Base-by-base conservation (phyloP, 257 asterid genomes). In the Jasminum sambac region DNA sequence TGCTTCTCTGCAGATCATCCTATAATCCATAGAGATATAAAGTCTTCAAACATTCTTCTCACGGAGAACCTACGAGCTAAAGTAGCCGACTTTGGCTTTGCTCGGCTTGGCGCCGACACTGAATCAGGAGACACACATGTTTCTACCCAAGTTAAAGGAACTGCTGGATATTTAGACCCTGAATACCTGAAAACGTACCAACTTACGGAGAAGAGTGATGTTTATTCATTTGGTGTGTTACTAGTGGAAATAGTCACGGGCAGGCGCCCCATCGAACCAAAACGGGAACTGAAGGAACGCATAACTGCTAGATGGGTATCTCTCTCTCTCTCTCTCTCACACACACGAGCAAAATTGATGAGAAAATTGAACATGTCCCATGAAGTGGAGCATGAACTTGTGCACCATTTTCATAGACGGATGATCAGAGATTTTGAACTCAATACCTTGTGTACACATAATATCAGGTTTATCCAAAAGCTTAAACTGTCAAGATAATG, bases 21-120 rank as follows among this genome's bases (percentile, higher is more conserved):
- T 16, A 89, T 95, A 74, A 91, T 95, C 72, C 99, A 95, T 69
- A 82, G 99, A 82, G 99, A 95, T 83, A 91, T 95, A 69, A 95
- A 95, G 80, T 95, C 99, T 37, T 95, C 99, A 60, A 95, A 95
- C 84, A 95, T 95, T 75, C 95, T 95, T 63, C 88, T 95, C 72
- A 95, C 97, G 19, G 97, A 89, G 42, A 85, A 81, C 34, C 81
- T 87, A 74, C 86, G 98, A 61, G 99, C 98, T 68, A 95, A 95
- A 86, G 99, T 95, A 55, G 98, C 99, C 0, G 99, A 95, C 76
- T 95, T 95, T 72, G 99, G 99, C 23, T 89, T 95, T 70, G 96
- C 99, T 3, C 86, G 97, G 40, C 73, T 85, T 70, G 98, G 78
- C 3, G 93, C 89, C 5, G 97, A 95, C 63, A 52, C 70, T 62